Percentiles rank a stretch among this genome's conserved stretches.
phyloP scores from a whole-genome alignment of 2,329 filamentous ascomycete genomes.

The Phyllosticta paracitricarpa region DNA sequence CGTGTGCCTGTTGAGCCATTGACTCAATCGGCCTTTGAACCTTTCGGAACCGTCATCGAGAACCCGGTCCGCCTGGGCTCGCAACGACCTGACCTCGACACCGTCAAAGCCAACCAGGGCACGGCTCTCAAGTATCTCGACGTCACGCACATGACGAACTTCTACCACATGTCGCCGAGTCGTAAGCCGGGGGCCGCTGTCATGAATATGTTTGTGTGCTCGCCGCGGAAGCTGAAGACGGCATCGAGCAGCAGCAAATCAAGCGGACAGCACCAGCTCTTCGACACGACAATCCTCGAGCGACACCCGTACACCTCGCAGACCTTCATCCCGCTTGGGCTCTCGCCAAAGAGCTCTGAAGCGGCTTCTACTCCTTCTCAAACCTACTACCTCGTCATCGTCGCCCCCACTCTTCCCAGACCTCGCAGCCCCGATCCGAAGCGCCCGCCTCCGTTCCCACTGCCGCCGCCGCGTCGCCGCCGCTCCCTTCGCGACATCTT shows the following conservation, averaged over 20 bases:
- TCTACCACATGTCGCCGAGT: slow-evolving; percentile 58
- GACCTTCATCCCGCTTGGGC: slow-evolving; percentile 72
- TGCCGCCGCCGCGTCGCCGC: slow-evolving; percentile 20
- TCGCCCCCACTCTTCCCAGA: slow-evolving; percentile 62
- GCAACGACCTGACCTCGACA: slow-evolving; percentile 35
- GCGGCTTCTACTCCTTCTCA: slow-evolving; percentile 28
- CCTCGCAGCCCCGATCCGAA: slow-evolving; percentile 13
- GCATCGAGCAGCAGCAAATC: slow-evolving; percentile 40
- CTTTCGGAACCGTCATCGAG: slow-evolving; percentile 74
- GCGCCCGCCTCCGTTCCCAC: slow-evolving; percentile 34
- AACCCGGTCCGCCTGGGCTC: slow-evolving; percentile 51
- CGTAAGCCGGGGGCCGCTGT: slow-evolving; percentile 47
- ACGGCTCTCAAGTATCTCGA: slow-evolving; percentile 78
- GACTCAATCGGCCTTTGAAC: slow-evolving; percentile 56
- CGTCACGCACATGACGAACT: slow-evolving; percentile 62
- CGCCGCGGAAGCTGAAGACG: slow-evolving; percentile 48
- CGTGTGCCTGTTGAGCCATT: slow-evolving; percentile 54
- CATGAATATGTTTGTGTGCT: slow-evolving; percentile 86
- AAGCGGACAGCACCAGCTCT: slow-evolving; percentile 45
- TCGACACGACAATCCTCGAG: slow-evolving; percentile 68
- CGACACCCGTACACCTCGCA: slow-evolving; percentile 91
- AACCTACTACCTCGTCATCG: slow-evolving; percentile 69
- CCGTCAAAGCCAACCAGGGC: slow-evolving; percentile 68
- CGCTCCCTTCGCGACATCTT: slow-evolving; percentile 30
- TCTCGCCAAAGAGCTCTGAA: slow-evolving; percentile 22